Percentiles rank a stretch among this genome's conserved stretches.
Conservation (phyloP, 2,329 filamentous ascomycete species). For the Hypoxylon sp. region DNA sequence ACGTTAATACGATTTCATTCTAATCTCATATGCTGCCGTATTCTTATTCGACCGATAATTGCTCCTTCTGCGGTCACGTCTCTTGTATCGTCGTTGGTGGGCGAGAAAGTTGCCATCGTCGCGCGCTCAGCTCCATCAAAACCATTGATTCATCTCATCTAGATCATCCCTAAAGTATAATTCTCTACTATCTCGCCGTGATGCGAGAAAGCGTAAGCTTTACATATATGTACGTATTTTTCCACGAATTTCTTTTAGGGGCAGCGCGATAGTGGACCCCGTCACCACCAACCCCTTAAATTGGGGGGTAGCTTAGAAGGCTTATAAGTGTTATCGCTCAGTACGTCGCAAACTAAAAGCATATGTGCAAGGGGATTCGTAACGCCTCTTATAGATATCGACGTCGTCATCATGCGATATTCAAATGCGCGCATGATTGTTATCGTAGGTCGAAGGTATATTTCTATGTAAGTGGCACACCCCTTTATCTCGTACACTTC, state of each 20-base stretch:
- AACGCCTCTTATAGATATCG: not conserved
- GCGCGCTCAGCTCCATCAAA: not conserved
- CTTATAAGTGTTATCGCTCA: not conserved
- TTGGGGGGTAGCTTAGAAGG: not conserved
- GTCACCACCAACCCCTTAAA: not conserved
- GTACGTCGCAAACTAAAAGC: not conserved
- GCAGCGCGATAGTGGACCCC: not conserved
- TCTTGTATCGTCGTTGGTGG: not conserved
- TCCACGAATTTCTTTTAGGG: not conserved
- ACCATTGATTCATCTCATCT: not conserved
- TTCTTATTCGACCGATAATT: not conserved
- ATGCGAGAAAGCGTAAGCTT: not conserved
- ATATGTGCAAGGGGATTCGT: too few species aligned
- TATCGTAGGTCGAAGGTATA: not conserved
- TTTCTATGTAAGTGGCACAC: not conserved
- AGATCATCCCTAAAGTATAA: not conserved
- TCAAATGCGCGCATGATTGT: not conserved
- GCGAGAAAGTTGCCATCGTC: not conserved
- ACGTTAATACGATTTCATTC: not conserved
- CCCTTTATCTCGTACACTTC: not conserved
- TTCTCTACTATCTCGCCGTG: not conserved
- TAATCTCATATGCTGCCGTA: not conserved
- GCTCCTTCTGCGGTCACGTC: not conserved
- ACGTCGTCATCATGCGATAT: too few species aligned
- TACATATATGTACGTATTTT: not conserved